Evolutionary conservation across 2,329 filamentous ascomycete species (phyloP), one percentile per base, ranked within the genome.

Genomic region (Septoria linicola): DNA sequence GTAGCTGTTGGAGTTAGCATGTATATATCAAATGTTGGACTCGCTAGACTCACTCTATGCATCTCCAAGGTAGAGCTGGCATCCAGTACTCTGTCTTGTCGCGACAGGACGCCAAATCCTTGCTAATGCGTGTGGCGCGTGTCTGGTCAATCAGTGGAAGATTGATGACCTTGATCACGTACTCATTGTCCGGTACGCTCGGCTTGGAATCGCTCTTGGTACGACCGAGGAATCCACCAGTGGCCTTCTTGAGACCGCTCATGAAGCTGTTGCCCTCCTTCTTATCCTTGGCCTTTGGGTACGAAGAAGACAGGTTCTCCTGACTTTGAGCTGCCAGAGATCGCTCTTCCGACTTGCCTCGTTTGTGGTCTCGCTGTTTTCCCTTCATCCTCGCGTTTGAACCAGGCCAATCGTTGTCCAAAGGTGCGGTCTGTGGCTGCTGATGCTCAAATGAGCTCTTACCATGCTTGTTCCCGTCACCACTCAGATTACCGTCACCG

Each of bases 71-170:
- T 52, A 97, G 85, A 5, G 90, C 88, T 10, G 92, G 92, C 91
- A 97, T 96, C 92, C 92, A 97, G 66, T 95, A 97, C 66, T 96
- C 92, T 0, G 92, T 97, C 76, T 96, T 96, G 66, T 97, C 92
- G 56, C 85, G 82, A 8, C 91, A 96, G 54, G 88, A 83, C 65
- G 95, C 89, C 36, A 97, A 75, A 23, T 87, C 83, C 71, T 92
- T 95, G 6, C 90, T 95, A 66, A 97, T 96, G 57, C 92, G 82
- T 0, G 92, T 96, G 58, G 84, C 77, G n/a, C 92, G 83, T 5
- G 91, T 91, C 72, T 97, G 92, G 68, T 96, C 87, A 20, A 95
- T 79, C 23, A 97, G 75, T 1, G 90, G 89, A 42, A 88, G 76
- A 63, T 93, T 95, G 68, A 97, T 89, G 36, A 95, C 84, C 61